Conservation (phyloP, 345 rosid species). For the Conringia planisiliqua region DNA sequence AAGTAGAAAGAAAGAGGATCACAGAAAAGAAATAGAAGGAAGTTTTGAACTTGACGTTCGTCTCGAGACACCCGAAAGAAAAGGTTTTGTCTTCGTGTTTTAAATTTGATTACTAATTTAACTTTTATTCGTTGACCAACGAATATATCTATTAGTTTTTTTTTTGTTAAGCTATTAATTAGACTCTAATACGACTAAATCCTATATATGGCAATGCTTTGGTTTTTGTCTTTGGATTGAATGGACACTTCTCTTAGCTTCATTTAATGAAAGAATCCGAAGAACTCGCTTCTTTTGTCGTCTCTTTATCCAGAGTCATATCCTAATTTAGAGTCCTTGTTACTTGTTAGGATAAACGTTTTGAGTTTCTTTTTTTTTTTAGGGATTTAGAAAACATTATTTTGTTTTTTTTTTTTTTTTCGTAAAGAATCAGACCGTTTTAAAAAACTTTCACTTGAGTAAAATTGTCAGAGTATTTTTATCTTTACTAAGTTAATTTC, state of each 20-base stretch:
- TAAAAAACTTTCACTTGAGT: background rate
- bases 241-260: slow-evolving; percentile 6
- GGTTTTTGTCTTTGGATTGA: background rate
- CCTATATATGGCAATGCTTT: slow-evolving; percentile 16
- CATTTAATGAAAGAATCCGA: slow-evolving; percentile 9
- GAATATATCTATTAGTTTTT: background rate
- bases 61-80: slow-evolving; percentile 33
- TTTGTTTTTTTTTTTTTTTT: too few relatives aligned
- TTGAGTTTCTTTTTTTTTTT: background rate
- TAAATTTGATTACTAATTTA: slow-evolving; percentile 17
- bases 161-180: slow-evolving; percentile 14
- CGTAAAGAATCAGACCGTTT: background rate
- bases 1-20: background rate
- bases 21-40: background rate
- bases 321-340: slow-evolving; percentile 9
- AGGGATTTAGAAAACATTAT: background rate
- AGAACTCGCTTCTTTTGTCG: background rate
- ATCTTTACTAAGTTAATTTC: background rate
- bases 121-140: slow-evolving; percentile 17
- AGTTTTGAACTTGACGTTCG: background rate
- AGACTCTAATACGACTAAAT: slow-evolving; percentile 2
- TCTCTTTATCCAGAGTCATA: slow-evolving; percentile 8
- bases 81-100: slow-evolving; percentile 27
- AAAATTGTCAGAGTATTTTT: background rate
- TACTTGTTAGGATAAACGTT: background rate